phyloP scores from a whole-genome alignment of 2,329 filamentous ascomycete genomes.

The Scolecobasidium constrictum region DNA sequence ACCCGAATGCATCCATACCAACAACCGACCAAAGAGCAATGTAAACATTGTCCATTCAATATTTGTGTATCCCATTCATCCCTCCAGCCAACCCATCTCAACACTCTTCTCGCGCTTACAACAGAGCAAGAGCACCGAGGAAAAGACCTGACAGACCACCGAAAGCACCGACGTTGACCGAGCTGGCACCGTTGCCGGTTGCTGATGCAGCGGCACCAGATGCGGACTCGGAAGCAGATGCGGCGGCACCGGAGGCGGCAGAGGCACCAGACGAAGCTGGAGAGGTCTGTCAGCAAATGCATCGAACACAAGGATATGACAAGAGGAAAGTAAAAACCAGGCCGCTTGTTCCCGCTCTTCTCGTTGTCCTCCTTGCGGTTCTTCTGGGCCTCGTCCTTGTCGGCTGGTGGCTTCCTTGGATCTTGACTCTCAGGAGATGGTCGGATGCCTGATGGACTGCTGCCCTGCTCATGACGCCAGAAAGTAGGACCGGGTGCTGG shows the following conservation, averaged over 20 bases:
- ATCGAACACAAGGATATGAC: too few relatives aligned
- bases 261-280: too few relatives aligned
- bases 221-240: neutral
- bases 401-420: too few relatives aligned
- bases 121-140: constrained; percentile 27
- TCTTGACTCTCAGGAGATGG: too few relatives aligned
- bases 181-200: neutral
- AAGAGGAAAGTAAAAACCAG: too few relatives aligned
- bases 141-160: constrained; percentile 23
- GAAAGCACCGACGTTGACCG: constrained; percentile 9
- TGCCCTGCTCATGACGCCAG: too few relatives aligned
- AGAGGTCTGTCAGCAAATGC: neutral
- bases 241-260: neutral
- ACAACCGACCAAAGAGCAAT: neutral
- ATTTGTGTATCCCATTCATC: neutral
- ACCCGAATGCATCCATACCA: too few relatives aligned
- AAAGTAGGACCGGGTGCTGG: too few relatives aligned
- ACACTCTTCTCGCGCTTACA: neutral
- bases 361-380: too few relatives aligned
- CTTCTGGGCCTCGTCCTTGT: too few relatives aligned
- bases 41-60: neutral
- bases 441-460: too few relatives aligned
- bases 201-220: neutral
- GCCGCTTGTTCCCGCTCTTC: too few relatives aligned
- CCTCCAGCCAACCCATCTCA: neutral